phyloP scores from a whole-genome alignment of 306 rosid genomes.

The Ammopiptanthus mongolicus region DNA sequence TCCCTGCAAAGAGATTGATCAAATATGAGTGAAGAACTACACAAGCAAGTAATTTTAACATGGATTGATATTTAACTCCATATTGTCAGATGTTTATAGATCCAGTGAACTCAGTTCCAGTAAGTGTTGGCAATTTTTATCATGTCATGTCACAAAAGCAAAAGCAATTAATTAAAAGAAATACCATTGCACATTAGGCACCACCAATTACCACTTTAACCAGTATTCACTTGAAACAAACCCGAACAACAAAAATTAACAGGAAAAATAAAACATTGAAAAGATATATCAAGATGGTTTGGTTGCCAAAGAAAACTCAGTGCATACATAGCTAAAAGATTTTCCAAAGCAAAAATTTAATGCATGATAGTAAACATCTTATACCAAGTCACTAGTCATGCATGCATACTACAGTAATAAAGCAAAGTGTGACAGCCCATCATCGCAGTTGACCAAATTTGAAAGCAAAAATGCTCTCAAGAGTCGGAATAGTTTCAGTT shows the following conservation, averaged over 20 bases:
- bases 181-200: neutral
- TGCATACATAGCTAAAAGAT: conserved; percentile 3
- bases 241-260: neutral
- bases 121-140: neutral
- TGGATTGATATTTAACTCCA: neutral
- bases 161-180: neutral
- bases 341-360: conserved; percentile 1
- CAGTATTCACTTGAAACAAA: conserved; percentile 6
- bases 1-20: conserved; percentile 50
- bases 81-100: neutral
- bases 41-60: neutral
- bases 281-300: neutral
- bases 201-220: neutral
- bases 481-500: neutral
- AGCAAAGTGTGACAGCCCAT: conserved; percentile 5
- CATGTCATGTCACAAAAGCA: neutral
- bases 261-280: neutral
- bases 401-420: conserved; percentile 6
- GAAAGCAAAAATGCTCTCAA: neutral
- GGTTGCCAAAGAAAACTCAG: neutral
- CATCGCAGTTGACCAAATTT: neutral
- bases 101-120: neutral
- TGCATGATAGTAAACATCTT: neutral
- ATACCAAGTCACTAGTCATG: neutral
- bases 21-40: conserved; percentile 7